Base-by-base conservation (phyloP, 2,329 filamentous ascomycete genomes). In the Calonectria leucothoes region DNA sequence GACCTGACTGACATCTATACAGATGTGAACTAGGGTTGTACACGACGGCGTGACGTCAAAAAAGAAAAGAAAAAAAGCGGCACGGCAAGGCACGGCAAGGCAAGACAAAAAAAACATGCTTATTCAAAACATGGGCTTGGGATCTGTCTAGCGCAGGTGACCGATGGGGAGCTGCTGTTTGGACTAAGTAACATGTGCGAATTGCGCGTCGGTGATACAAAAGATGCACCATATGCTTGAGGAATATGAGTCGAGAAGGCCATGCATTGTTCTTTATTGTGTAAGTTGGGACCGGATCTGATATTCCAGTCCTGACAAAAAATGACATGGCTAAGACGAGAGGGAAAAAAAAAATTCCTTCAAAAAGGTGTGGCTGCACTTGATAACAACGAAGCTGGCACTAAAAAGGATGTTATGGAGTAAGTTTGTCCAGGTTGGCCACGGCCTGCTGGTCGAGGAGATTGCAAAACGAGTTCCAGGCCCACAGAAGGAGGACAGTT, bases 1-100 rank as follows among this genome's bases (percentile, higher is more conserved):
- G n/a, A 57, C 27, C 17, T 42, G 68, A 33, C 45, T 64, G 75
- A 69, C 68, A 76, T 74, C 76, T 75, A 70, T 70, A 35, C 65
- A 35, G 25, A 31, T 52, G 35, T 65, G 61, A 39, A 23, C 61
- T 66, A 45, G 49, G 23, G 42, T 6, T 45, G 70, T 66, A 29
- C 51, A 48, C 73, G 67, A 77, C 77, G 73, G 74, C 73, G 76
- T 80, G 77, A 79, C 69, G 66, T 72, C 65, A 70, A 49, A 23
- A 45, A 20, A 42, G 61, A 70, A 49, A 23, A 45, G 8, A 42
- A 42, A 39, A 42, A 45, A 45, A 52, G 51, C 20, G 33, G 57
- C 48, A 57, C 48, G 49, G 48, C 29, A 17, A 15, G 49, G 20
- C 29, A 15, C 6, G 39, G 37, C 23, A 64, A 33, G 29, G 29